Percentiles rank a stretch among this genome's conserved stretches.
These are phyloP conservation scores for Scheffersomyces illinoinensis DNA, from an alignment of 1,139 yeast genomes.

Conservation along the genomic window DNA sequence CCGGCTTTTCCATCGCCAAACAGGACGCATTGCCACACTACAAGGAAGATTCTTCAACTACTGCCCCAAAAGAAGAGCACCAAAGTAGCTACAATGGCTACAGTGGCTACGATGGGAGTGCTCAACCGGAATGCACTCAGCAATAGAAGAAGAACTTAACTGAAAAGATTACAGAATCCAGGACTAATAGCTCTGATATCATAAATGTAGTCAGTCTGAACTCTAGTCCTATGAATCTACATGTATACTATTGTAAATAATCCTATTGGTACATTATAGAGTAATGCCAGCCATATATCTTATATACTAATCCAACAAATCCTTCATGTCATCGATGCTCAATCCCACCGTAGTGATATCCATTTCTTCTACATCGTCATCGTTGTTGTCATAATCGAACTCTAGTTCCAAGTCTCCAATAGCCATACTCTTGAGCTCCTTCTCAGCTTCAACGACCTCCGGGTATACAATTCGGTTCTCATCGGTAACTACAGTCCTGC, in stretches of 20 bases:
- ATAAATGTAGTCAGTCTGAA: background rate
- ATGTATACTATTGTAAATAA: conserved; percentile 2
- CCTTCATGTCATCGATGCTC: conserved; percentile 34
- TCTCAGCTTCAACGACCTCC: conserved; percentile 12
- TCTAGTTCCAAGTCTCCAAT: conserved; percentile 14
- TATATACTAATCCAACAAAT: conserved; percentile 32
- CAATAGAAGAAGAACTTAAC: conserved; percentile 20
- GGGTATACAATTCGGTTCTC: conserved; percentile 12
- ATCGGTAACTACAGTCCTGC: conserved; percentile 2
- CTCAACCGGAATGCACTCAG: conserved; percentile 44
- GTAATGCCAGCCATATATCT: conserved; percentile 5
- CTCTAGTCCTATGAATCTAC: background rate
- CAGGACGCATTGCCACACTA: conserved; percentile 38
- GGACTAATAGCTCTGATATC: background rate
- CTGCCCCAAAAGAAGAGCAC: conserved; percentile 14
- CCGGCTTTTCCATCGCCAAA: conserved; percentile 40
- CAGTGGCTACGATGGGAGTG: conserved; percentile 15
- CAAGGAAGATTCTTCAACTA: conserved; percentile 18
- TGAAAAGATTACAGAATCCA: background rate
- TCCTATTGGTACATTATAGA: background rate
- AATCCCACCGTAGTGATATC: conserved; percentile 28
- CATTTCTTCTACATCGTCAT: conserved; percentile 1
- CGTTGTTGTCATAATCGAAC: conserved; percentile 13
- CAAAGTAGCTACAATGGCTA: conserved; percentile 8
- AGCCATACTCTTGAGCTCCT: conserved; percentile 1